Conservation (phyloP, 164 flowering plant genomes). For the Liriodendron chinense region DNA sequence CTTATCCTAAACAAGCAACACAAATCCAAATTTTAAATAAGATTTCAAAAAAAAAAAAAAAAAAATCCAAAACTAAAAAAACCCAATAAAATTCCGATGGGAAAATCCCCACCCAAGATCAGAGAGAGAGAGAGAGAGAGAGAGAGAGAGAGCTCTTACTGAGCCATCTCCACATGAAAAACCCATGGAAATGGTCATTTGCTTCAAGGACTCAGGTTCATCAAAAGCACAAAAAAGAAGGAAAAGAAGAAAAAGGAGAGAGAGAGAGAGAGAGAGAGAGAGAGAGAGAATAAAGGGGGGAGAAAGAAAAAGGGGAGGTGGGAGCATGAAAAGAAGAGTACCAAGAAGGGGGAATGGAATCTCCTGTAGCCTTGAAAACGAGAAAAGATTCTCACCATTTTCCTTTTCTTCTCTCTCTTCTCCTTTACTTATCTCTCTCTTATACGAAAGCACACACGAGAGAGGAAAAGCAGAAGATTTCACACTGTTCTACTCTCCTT, state of each 20-base stretch:
- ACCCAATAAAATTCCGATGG: neutral
- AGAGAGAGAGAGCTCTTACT: conserved; percentile 19
- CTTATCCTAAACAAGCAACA: conserved; percentile 18
- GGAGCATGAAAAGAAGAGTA: conserved; percentile 23
- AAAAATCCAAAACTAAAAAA: neutral
- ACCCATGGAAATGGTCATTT: conserved; percentile 27
- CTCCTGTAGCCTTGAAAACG: conserved; percentile 25
- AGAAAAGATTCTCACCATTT: conserved; percentile 36
- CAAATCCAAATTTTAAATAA: neutral
- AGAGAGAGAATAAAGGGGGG: neutral
- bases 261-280: neutral
- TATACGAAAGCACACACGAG: neutral
- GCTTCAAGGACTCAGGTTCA: conserved; percentile 9
- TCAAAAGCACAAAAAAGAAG: conserved; percentile 3
- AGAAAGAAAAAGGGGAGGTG: conserved; percentile 1
- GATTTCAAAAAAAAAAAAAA: too few relatives aligned
- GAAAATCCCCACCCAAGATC: neutral
- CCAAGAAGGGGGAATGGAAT: conserved; percentile 21
- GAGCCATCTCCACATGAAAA: conserved; percentile 36
- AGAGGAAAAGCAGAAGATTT: too few relatives aligned
- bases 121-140: neutral
- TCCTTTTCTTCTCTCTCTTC: conserved; percentile 3
- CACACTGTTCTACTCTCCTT: neutral
- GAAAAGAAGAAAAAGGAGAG: neutral
- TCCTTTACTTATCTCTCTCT: conserved; percentile 5